phyloP scores from a whole-genome alignment of 306 rosid species.

The Castanea sativa region DNA sequence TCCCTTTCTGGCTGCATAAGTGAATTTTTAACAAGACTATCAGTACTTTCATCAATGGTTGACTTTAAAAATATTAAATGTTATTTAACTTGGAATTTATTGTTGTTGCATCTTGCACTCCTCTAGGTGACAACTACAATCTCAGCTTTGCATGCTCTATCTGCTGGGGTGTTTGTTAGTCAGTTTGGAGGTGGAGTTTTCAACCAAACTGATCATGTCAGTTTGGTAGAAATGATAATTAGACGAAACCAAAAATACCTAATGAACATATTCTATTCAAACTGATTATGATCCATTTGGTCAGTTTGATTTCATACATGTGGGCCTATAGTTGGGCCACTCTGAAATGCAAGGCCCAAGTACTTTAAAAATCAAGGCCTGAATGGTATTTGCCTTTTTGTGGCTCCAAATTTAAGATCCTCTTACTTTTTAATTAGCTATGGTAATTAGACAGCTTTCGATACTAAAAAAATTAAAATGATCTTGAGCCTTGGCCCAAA shows the following conservation, averaged over 20 bases:
- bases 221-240: neutral
- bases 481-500: too few relatives aligned
- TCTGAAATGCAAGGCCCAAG: neutral
- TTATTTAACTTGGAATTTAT: neutral
- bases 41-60: neutral
- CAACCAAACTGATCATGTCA: neutral
- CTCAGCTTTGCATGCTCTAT: neutral
- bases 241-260: neutral
- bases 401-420: neutral
- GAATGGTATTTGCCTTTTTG: neutral
- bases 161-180: neutral
- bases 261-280: neutral
- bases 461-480: neutral
- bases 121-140: neutral
- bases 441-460: neutral
- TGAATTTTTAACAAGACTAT: slow-evolving; percentile 8
- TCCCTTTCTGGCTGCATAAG: slow-evolving; percentile 1
- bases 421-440: neutral
- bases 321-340: neutral
- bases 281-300: neutral
- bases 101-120: too few relatives aligned
- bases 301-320: neutral
- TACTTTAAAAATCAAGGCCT: neutral
- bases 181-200: neutral
- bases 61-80: neutral